Percentiles rank a stretch among this genome's conserved stretches.
phyloP scores from a whole-genome alignment of 1,284 basidiomycete species.

The Leccinum pallidistipes region DNA sequence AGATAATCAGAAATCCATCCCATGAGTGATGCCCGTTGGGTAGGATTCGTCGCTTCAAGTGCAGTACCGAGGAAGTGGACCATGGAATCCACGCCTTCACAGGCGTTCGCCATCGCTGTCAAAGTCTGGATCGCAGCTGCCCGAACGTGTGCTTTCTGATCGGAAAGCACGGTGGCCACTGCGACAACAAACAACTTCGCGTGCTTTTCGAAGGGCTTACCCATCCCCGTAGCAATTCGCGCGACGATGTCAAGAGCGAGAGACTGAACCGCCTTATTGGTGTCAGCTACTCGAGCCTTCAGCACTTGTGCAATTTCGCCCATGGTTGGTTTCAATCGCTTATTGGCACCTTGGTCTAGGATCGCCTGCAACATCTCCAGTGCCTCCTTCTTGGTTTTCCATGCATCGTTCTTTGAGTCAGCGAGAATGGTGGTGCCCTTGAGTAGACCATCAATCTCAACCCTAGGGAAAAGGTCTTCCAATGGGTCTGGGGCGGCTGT shows the following conservation, averaged over 20 bases:
- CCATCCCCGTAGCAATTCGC: conserved; percentile 92
- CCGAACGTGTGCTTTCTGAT: conserved; percentile 91
- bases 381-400: conserved; percentile 97
- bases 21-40: conserved; percentile 83
- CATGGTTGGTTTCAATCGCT: conserved; percentile 89
- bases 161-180: conserved; percentile 84
- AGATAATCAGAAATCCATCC: conserved; percentile 87
- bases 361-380: conserved; percentile 84
- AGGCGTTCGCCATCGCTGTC: conserved; percentile 82
- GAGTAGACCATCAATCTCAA: conserved; percentile 88
- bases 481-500: conserved; percentile 64
- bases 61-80: conserved; percentile 75
- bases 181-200: conserved; percentile 76
- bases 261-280: conserved; percentile 92
- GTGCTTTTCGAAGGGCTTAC: conserved; percentile 92
- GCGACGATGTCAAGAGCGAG: conserved; percentile 90
- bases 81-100: conserved; percentile 84
- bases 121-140: conserved; percentile 78
- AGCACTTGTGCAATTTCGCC: conserved; percentile 90
- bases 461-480: conserved; percentile 93
- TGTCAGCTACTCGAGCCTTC: conserved; percentile 88
- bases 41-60: conserved; percentile 86
- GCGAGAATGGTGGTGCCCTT: conserved; percentile 82
- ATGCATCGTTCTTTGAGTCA: conserved; percentile 88
- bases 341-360: conserved; percentile 88